These are phyloP conservation scores for Cyclotella baltica DNA, from an alignment of 108 stramenopile genomes.

Conservation along the genomic window DNA sequence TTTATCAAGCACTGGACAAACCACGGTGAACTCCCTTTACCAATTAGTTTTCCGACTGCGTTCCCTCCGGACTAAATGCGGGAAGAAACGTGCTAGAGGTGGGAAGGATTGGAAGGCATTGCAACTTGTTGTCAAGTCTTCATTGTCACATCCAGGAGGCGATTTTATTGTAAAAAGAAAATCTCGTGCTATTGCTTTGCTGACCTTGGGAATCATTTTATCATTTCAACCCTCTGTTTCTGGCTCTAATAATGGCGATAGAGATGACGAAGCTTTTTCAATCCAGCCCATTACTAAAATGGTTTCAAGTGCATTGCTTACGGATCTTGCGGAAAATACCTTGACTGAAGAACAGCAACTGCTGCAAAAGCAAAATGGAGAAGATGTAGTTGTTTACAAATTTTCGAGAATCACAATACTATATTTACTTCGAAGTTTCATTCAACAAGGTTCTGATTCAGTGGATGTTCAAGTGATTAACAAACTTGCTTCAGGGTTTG, in stretches of 20 bases:
- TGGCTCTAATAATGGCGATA: neutral
- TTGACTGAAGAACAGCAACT: neutral
- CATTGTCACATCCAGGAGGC: neutral
- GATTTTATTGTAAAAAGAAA: neutral
- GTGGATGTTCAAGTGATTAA: slow-evolving; percentile 48
- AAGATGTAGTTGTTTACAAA: slow-evolving; percentile 17
- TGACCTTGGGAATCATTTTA: slow-evolving; percentile 30
- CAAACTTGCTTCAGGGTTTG: slow-evolving; percentile 41
- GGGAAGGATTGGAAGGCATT: slow-evolving; percentile 43
- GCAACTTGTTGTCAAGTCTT: slow-evolving; percentile 29
- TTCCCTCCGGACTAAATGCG: neutral
- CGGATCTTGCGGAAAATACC: slow-evolving; percentile 14
- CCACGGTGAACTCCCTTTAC: slow-evolving; percentile 23
- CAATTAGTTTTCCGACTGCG: slow-evolving; percentile 26
- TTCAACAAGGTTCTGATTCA: slow-evolving; percentile 2
- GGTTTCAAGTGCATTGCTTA: slow-evolving; percentile 47
- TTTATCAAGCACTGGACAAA: slow-evolving; percentile 15
- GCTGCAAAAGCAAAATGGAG: neutral
- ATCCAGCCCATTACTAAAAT: slow-evolving; percentile 35
- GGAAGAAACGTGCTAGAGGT: slow-evolving; percentile 13
- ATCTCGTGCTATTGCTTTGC: slow-evolving; percentile 26
- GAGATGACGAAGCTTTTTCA: neutral
- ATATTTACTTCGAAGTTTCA: slow-evolving; percentile 30
- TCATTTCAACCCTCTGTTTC: slow-evolving; percentile 9
- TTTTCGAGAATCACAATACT: slow-evolving; percentile 29